Evolutionary conservation across 2,329 filamentous ascomycete species (phyloP).

Genomic region (Alternaria incomplexa): DNA sequence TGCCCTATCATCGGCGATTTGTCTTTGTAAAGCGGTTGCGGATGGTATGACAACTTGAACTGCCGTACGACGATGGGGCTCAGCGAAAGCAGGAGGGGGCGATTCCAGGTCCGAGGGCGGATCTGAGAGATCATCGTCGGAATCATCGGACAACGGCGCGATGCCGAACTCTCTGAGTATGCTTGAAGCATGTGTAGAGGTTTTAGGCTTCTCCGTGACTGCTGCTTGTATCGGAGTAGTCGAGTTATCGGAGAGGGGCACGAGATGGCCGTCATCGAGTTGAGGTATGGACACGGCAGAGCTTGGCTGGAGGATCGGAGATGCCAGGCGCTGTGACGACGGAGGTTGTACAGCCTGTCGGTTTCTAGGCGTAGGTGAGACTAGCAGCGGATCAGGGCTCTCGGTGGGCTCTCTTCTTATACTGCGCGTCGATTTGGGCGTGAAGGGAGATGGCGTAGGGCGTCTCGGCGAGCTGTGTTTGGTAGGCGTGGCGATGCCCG

Average conservation of each 20-base stretch:
- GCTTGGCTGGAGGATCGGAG: neutral
- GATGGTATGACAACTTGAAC: constrained; percentile 41
- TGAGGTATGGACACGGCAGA: constrained; percentile 13
- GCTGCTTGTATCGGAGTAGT: neutral
- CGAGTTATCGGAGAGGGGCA: neutral
- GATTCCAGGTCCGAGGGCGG: constrained; percentile 30
- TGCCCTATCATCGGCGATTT: constrained; percentile 21
- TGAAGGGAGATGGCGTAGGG: constrained; percentile 29
- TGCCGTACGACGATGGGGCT: constrained; percentile 31
- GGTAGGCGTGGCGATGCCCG: constrained; percentile 4
- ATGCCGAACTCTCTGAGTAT: constrained; percentile 28
- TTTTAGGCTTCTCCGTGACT: neutral
- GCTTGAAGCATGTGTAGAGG: constrained; percentile 4
- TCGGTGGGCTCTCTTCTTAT: constrained; percentile 21
- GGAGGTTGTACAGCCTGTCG: neutral
- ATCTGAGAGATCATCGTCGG: constrained; percentile 36
- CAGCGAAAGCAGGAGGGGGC: constrained; percentile 8
- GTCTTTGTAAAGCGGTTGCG: constrained; percentile 23
- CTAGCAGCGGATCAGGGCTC: constrained; percentile 42
- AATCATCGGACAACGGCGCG: constrained; percentile 29
- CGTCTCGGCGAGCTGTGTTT: constrained; percentile 15
- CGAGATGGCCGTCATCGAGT: constrained; percentile 1
- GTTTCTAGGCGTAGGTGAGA: constrained; percentile 15
- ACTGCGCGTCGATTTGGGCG: constrained; percentile 13
- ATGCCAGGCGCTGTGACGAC: constrained; percentile 16